phyloP scores from a whole-genome alignment of 108 stramenopile genomes.

The Aureococcus anophagefferens region DNA sequence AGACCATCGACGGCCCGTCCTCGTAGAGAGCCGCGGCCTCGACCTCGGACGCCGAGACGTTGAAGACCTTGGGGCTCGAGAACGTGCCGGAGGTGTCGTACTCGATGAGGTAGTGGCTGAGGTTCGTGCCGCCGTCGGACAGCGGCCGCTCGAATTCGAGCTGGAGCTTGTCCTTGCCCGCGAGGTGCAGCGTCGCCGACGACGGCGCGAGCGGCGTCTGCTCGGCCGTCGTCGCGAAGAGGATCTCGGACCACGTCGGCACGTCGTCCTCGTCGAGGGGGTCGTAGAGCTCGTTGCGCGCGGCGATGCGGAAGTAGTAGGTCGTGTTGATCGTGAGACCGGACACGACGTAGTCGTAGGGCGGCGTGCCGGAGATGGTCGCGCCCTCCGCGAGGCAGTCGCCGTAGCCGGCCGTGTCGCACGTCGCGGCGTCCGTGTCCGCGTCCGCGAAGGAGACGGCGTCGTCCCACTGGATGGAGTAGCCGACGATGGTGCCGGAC shows the following conservation, averaged over 20 bases:
- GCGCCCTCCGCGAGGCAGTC: slow-evolving; percentile 35
- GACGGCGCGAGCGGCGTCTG: slow-evolving; percentile 53
- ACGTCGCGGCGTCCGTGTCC: slow-evolving; percentile 27
- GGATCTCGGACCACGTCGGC: slow-evolving; percentile 39
- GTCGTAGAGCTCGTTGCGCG: slow-evolving; percentile 43
- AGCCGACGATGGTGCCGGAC: slow-evolving; percentile 37
- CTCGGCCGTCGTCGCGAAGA: slow-evolving; percentile 33
- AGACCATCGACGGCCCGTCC: slow-evolving; percentile 24
- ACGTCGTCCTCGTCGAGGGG: slow-evolving; percentile 45
- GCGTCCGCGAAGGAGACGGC: slow-evolving; percentile 33
- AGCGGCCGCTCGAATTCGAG: slow-evolving; percentile 45
- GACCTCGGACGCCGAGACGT: slow-evolving; percentile 9
- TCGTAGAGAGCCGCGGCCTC: slow-evolving; percentile 11
- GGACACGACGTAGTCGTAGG: slow-evolving; percentile 42
- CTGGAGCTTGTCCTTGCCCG: slow-evolving; percentile 35
- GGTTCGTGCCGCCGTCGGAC: slow-evolving; percentile 47
- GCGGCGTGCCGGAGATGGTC: slow-evolving; percentile 34
- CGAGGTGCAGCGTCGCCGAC: slow-evolving; percentile 27
- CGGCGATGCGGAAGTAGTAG: slow-evolving; percentile 58
- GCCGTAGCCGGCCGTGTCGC: slow-evolving; percentile 40
- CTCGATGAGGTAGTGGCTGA: slow-evolving; percentile 45
- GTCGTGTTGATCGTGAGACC: slow-evolving; percentile 32
- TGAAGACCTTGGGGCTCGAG: not conserved
- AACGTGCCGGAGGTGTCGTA: slow-evolving; percentile 30
- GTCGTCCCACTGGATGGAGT: slow-evolving; percentile 63